Evolutionary conservation across 495 filamentous ascomycete genomes (phyloP), one percentile per base, ranked within the genome.

Genomic region (Hypoxylon intermedium): DNA sequence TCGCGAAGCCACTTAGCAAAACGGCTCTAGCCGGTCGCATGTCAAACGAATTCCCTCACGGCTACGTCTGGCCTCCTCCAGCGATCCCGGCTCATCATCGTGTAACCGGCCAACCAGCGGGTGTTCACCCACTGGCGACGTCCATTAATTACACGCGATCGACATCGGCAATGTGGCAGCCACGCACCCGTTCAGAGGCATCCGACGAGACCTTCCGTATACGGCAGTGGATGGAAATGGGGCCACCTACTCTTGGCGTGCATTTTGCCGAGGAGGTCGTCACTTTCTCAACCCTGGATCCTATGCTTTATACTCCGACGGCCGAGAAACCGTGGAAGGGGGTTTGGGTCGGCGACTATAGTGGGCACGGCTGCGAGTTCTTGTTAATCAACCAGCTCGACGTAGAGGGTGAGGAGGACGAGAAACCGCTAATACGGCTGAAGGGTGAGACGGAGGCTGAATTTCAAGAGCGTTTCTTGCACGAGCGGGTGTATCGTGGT

Each of bases 261-360:
- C 76, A 75, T 31, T 76, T 84, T 30, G 84, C 81, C n/a, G 87
- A 92, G 57, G 81, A 86, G 11, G 73, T 93, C 20, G 77, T 83
- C 23, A 96, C 89, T 1, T 97, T 86, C 60, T 81, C 88, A 11
- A 92, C 93, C 0, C 79, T 98, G 2, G 84, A 89, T 51, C 81
- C 83, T 11, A 77, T 73, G 3, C 68, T 86, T 18, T 97, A 94
- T 67, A 92, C 85, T 0, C 91, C 92, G 0, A 93, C 91, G 0
- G 69, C 72, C n/a, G 77, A 85, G 34, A 91, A 91, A 69, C 93
- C 91, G 0, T 96, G 83, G 67, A 86, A 89, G 58, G 93, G 93
- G 0, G 88, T 98, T 18, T 98, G 90, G 90, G 88, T 93, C 7
- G 93, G 93, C 3, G 92, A 97, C 67, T 97, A 95, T 67, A 86